A percentile compares a stretch with the other conserved stretches of the same genome.
These are phyloP conservation scores for Aurinia saxatilis DNA, from an alignment of 345 rosid species.

Conservation along the genomic window DNA sequence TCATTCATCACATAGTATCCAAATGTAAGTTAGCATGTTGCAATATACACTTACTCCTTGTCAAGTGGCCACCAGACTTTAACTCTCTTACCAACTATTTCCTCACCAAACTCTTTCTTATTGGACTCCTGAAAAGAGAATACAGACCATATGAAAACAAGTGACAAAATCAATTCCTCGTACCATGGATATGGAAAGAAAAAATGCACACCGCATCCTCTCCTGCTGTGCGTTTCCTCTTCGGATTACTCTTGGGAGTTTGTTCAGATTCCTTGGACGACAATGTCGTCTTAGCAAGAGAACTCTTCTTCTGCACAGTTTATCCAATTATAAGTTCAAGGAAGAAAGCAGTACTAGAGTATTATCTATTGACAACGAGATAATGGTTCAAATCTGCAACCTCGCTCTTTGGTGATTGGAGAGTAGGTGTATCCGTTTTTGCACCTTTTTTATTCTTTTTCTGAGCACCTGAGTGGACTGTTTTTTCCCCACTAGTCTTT, in stretches of 20 bases:
- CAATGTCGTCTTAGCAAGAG: slow-evolving; percentile 10
- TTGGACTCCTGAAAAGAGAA: slow-evolving; percentile 35
- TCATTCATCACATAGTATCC: not conserved
- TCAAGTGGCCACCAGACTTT: slow-evolving; percentile 72
- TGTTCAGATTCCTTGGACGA: slow-evolving; percentile 24
- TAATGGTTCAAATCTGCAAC: slow-evolving; percentile 23
- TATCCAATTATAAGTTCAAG: not conserved
- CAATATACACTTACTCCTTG: slow-evolving; percentile 33
- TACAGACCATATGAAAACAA: slow-evolving; percentile 1
- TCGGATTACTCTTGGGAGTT: slow-evolving; percentile 32
- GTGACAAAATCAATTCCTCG: not conserved
- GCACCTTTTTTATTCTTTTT: slow-evolving; percentile 14
- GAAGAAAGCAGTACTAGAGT: not conserved
- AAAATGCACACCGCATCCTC: slow-evolving; percentile 35
- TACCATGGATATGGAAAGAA: not conserved
- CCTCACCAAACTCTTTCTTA: slow-evolving; percentile 26
- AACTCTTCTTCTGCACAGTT: slow-evolving; percentile 29
- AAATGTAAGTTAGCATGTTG: not conserved
- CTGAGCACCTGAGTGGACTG: slow-evolving; percentile 10
- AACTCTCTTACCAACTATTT: slow-evolving; percentile 43
- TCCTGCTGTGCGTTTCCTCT: slow-evolving; percentile 32
- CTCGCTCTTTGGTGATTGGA: slow-evolving; percentile 32
- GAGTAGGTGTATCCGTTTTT: slow-evolving; percentile 14
- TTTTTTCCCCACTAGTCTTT: slow-evolving; percentile 9
- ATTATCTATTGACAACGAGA: not conserved